These are phyloP conservation scores for Leishmania lainsoni DNA, from an alignment of 208 protist genomes.

Conservation along the genomic window DNA sequence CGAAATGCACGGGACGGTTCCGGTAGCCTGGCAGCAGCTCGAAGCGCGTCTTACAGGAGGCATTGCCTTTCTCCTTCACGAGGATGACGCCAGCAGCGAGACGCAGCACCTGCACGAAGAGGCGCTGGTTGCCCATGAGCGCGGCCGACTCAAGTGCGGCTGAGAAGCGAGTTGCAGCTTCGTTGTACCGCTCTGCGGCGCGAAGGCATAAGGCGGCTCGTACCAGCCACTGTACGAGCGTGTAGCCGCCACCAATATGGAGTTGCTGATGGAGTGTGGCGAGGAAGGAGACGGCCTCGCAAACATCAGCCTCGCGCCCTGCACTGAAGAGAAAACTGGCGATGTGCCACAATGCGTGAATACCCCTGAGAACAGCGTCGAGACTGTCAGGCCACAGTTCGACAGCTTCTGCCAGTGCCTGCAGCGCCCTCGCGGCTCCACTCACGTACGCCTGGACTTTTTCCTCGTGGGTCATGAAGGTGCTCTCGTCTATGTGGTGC, in stretches of 20 bases:
- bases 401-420: slow-evolving; percentile 65
- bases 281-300: slow-evolving; percentile 71
- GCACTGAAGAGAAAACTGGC: slow-evolving; percentile 48
- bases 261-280: slow-evolving; percentile 71
- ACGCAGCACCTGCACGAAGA: slow-evolving; percentile 78
- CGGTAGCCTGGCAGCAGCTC: slow-evolving; percentile 23
- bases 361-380: slow-evolving; percentile 45
- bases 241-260: slow-evolving; percentile 61
- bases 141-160: slow-evolving; percentile 49
- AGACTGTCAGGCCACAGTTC: slow-evolving; percentile 68
- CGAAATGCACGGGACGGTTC: slow-evolving; percentile 29
- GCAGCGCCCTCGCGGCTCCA: slow-evolving; percentile 54
- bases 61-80: slow-evolving; percentile 22
- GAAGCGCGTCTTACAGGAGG: slow-evolving; percentile 24
- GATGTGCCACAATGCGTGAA: slow-evolving; percentile 67
- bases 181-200: slow-evolving; percentile 45
- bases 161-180: slow-evolving; percentile 51
- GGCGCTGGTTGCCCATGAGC: slow-evolving; percentile 53
- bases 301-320: slow-evolving; percentile 47
- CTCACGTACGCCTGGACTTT: slow-evolving; percentile 47
- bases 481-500: slow-evolving; percentile 38
- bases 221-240: slow-evolving; percentile 72
- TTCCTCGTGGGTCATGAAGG: slow-evolving; percentile 33
- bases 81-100: slow-evolving; percentile 28
- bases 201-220: slow-evolving; percentile 70